Percentiles rank a stretch among this genome's conserved stretches.
These are phyloP conservation scores for Choricystis sp. DNA, from an alignment of 139 green algal species.

Conservation along the genomic window DNA sequence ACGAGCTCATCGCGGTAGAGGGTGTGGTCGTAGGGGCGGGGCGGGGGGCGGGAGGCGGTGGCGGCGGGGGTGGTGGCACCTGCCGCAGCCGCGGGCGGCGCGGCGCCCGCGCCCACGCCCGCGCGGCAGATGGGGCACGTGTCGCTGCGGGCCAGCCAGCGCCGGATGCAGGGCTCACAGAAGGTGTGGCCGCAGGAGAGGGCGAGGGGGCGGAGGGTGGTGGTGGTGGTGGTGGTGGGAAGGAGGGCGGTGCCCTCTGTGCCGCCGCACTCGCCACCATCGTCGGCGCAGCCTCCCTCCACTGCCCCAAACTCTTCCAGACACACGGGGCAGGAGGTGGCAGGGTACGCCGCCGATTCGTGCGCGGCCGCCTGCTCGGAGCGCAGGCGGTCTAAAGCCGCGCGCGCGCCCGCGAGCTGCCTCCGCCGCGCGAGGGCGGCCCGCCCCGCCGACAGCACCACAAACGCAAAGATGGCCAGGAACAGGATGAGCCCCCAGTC, in stretches of 20 bases:
- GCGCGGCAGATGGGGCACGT: conserved; percentile 31
- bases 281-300: no score
- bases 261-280: no score
- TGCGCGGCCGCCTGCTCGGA: conserved; percentile 7
- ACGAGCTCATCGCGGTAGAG: conserved; percentile 8
- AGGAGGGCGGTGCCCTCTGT: no score
- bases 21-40: not conserved
- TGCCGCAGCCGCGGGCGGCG: not conserved
- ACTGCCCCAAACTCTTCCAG: conserved; percentile 10
- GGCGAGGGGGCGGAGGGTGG: conserved; percentile 9
- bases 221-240: not conserved
- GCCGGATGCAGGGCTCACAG: conserved; percentile 44
- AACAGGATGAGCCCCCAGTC: not conserved
- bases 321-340: conserved; percentile 13
- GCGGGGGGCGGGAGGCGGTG: not conserved
- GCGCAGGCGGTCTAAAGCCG: conserved; percentile 11
- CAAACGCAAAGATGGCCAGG: conserved; percentile 3
- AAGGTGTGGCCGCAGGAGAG: conserved; percentile 44
- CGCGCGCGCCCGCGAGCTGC: not conserved
- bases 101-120: conserved; percentile 12
- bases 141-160: conserved; percentile 23
- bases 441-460: not conserved
- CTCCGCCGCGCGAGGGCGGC: no score
- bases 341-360: conserved; percentile 4
- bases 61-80: not conserved